Evolutionary conservation across 805 yeast genomes (phyloP), one percentile per base, ranked within the genome.

Genomic region (Saturnispora dispora): DNA sequence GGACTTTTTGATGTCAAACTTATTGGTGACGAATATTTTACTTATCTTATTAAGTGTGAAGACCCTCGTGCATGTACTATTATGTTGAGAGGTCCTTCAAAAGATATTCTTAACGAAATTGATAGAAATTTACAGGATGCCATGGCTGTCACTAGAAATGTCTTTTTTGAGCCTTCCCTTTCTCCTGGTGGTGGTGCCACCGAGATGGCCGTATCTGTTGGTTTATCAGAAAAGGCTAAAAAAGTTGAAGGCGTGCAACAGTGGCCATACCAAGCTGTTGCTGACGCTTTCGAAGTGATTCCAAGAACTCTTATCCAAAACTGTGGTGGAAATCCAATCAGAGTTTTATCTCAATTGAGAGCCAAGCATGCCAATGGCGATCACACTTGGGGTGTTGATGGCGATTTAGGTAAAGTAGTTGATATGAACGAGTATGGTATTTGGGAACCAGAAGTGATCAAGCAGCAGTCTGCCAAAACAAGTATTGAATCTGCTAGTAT

Each of bases 171-270:
- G 67, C 99, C 99, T 48, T 81, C 90, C 41, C 77, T 93, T 64
- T 78, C 96, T 2, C 99, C 99, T 47, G 99, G 99, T 62, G 99
- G 99, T 55, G 99, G 99, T 61, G 99, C 99, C 49, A 91, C 97
- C 28, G 99, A 93, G 72, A 93, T 93, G 98, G 98, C 98, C 3
- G 89, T 93, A 39, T 77, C 91, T 53, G 97, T 93, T 30, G 81
- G 76, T 58, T 76, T 93, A 54, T 78, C 96, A 17, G 96, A 90
- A 66, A 84, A 81, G 71, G 96, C 98, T 47, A 91, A 89, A 73
- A 76, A 82, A 47, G 79, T 93, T 58, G 96, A 89, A 67, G 99
- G 98, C 55, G 85, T 91, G 52, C 90, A 86, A 53, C 99, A 93
- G 71, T 91, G 96, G 96, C 99, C 99, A 46, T 93, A 93, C 70